Evolutionary conservation across 768 basidiomycete species (phyloP), one percentile per base, ranked within the genome.

Genomic region (Mycena pura): DNA sequence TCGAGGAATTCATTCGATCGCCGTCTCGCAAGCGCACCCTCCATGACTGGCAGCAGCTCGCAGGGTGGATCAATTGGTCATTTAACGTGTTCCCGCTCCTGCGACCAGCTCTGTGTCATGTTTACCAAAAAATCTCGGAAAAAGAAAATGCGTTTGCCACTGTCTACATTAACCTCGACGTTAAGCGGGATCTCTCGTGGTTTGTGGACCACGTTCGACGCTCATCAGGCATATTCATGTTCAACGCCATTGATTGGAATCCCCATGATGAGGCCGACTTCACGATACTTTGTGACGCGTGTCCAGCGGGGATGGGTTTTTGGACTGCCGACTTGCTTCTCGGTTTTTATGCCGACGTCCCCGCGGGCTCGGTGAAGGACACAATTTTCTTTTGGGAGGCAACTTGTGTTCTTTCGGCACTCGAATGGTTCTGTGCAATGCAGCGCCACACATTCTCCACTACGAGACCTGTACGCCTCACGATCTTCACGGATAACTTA

Each of bases 111-210:
- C 67, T 78, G 3, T 67, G 45, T 39, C 32, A 63, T 9, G n/a
- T 75, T 4, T 77, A 76, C 40, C 32, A 17, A 0, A 78, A 77
- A 38, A 71, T 74, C 28, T 29, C 45, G 3, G 73, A 71, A 0
- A 77, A 74, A 17, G 34, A 59, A 0, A 19, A 53, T 24, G 57
- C 62, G 0, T 27, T 25, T n/a, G n/a, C n/a, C n/a, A n/a, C n/a
- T 0, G 49, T 82, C 3, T 74, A 62, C 25, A 46, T 79, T 32
- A 81, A 77, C 48, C 63, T 55, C 0, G 29, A 52, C 0, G 60
- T 82, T 19, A 34, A 58, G 1, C 36, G 47, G 0, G 77, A 81
- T 17, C 57, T 79, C 3, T 0, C 0, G 0, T 84, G 82, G 81
- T 62, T 78, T 0, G 53, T 50, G 4, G 28, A 69, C 14, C 72